Base-by-base conservation (phyloP, 1,139 yeast species). In the Saccharomyces hybrid region DNA sequence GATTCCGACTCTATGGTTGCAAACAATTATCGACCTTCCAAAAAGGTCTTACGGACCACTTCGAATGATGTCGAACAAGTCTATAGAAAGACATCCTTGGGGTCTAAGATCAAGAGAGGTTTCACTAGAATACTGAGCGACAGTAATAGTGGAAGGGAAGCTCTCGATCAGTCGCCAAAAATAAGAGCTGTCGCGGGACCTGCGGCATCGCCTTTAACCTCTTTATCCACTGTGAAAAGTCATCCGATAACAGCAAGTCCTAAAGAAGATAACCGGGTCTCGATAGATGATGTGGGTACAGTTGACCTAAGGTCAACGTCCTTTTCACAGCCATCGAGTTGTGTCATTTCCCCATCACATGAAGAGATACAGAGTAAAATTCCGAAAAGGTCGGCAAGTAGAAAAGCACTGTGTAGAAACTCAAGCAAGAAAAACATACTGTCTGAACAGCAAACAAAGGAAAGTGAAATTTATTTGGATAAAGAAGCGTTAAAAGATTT, bases 21-120 rank as follows among this genome's bases (percentile, higher is more conserved):
- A 16, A 30, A 14, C 28, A 27, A 11, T 20, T 13, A 47, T 20
- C 41, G 32, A 26, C 23, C 49, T 30, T 32, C 50, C 8, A 31
- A 53, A 7, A 28, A 52, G 5, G 30, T 49, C 20, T 44, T 47
- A 34, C 26, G 54, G 14, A 49, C 56, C 5, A 54, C 55, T 30
- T 50, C 55, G 16, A 48, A 48, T 20, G 8, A n/a, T 48, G 27
- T 32, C n/a, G 49, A 20, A 14, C 16, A 48, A 3, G 16, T 54
- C 11, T 57, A 59, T 20, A 53, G 63, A 53, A 61, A 58, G 50
- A 59, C 65, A 2, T 66, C 70, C 2, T 56, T 66, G 30, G 63
- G 69, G 9, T 61, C 67, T 26, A 62, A 63, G 46, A 64, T 66
- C 49, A 65, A 60, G 48, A 59, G 60, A 47, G 64, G 69, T 7